Conservation (phyloP, 73 alveolate genomes). For the Uronychia binucleata region DNA sequence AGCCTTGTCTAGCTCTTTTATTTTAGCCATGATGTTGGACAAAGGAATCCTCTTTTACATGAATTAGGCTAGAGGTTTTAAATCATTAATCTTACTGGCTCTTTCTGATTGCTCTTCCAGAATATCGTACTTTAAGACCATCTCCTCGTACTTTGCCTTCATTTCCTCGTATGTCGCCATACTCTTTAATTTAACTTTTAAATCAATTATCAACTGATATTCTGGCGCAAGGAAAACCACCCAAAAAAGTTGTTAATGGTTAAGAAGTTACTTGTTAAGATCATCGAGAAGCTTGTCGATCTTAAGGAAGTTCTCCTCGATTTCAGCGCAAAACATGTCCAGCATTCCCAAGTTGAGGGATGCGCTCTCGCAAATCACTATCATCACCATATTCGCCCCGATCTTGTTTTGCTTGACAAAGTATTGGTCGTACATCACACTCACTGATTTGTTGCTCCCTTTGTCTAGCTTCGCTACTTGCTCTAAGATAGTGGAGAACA, state of each 20-base stretch:
- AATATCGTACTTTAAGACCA: conserved; percentile 8
- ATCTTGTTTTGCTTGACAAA: conserved; percentile 36
- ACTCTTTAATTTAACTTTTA: not conserved
- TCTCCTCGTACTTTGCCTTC: conserved; percentile 8
- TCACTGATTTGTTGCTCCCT: conserved; percentile 28
- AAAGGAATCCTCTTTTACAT: conserved; percentile 22
- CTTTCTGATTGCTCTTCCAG: conserved; percentile 5
- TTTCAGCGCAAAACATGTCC: conserved; percentile 23
- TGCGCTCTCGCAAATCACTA: conserved; percentile 33
- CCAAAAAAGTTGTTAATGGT: too few relatives aligned
- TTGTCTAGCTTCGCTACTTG: conserved; percentile 36
- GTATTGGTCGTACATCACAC: conserved; percentile 56
- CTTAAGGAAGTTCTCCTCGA: conserved; percentile 25
- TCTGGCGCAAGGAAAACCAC: not conserved
- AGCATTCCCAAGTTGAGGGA: conserved; percentile 36
- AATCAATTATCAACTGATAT: not conserved
- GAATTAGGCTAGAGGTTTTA: conserved; percentile 3
- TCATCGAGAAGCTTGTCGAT: conserved; percentile 41
- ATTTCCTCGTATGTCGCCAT: conserved; percentile 5
- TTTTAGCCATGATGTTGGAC: conserved; percentile 27
- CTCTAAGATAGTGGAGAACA: conserved; percentile 29
- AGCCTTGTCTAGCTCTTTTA: conserved; percentile 18
- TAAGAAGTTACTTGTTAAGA: conserved; percentile 14
- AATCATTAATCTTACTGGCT: too few relatives aligned
- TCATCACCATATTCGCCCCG: conserved; percentile 42